Base-by-base conservation (phyloP, 2,329 filamentous ascomycete genomes). In the Fusarium annulatum region DNA sequence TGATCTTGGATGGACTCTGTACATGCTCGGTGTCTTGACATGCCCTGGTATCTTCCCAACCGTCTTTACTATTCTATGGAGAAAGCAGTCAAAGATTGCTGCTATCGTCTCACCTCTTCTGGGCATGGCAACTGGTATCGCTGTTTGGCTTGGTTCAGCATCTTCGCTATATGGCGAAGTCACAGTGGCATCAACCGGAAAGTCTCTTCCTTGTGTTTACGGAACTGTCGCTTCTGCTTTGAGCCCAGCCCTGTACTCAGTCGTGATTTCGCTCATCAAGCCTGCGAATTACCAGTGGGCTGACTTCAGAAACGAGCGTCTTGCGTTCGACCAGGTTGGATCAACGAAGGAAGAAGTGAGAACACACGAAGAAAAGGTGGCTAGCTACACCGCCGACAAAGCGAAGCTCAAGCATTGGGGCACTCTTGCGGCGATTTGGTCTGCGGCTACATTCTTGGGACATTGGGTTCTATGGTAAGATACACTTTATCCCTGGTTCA, bases 31-130 rank as follows among this genome's bases (percentile, higher is more conserved):
- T 7, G 85, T 88, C 2, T 72, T 89, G 15, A 88, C 86, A 1
- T 88, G 86, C 41, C 86, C 87, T 0, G 87, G 86, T 0, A 87
- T 88, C 60, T 86, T 88, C 71, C 87, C 87, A 0, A 88, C 87
- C 10, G 81, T 84, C 0, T 88, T 88, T 61, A 86, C 87, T 0
- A 85, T 89, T 23, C 80, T 89, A 3, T 89, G 87, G 86, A 82
- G 82, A 41, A 82, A 82, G 16, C 87, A 89, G 74, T 87, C 82
- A 51, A 85, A 81, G 56, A 77, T 80, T 0, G 87, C 87, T 0
- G 87, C 87, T 2, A 84, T 89, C 19, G 76, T 86, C 8, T 83
- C 87, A 0, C 87, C 88, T 0, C 72, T 88, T 0, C 76, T 89
- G 0, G 87, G 88, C 0, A 82, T 89, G 69, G 82, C 80, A 0